These are phyloP conservation scores for Tillandsia leiboldiana DNA, from an alignment of 176 grass and related monocot genomes.

Conservation along the genomic window DNA sequence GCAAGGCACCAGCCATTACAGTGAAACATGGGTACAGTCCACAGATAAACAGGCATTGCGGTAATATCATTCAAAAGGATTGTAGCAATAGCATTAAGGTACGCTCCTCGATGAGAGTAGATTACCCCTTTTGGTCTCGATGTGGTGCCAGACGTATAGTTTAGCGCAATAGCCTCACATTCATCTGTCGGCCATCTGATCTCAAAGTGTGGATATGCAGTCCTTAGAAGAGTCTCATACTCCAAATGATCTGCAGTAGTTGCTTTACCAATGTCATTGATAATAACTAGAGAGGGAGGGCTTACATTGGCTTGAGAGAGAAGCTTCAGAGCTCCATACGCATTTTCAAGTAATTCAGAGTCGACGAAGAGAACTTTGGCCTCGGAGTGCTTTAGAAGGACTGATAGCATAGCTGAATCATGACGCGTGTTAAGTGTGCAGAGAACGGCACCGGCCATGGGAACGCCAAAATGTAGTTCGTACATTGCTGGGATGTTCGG, in stretches of 20 bases:
- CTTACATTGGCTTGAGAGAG: constrained; percentile 21
- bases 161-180: constrained; percentile 62
- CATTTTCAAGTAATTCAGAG: constrained; percentile 32
- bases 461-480: constrained; percentile 74
- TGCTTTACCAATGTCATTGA: constrained; percentile 30
- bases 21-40: constrained; percentile 89
- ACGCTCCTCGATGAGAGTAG: constrained; percentile 65
- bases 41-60: constrained; percentile 53
- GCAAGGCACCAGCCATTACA: constrained; percentile 73
- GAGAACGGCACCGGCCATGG: constrained; percentile 75
- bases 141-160: constrained; percentile 84
- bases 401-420: constrained; percentile 45
- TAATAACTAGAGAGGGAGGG: constrained; percentile 29
- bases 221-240: constrained; percentile 45
- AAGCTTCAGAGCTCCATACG: constrained; percentile 37
- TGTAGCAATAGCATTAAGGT: constrained; percentile 40
- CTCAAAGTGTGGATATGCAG: constrained; percentile 14
- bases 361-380: constrained; percentile 70
- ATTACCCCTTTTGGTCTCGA: constrained; percentile 71
- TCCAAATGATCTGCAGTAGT: constrained; percentile 11
- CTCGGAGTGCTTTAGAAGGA: constrained; percentile 62
- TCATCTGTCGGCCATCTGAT: constrained; percentile 55
- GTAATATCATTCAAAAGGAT: constrained; percentile 43
- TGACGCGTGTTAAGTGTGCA: constrained; percentile 71
- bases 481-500: constrained; percentile 61